Evolutionary conservation across 2,329 filamentous ascomycete genomes (phyloP).

Genomic region (Ophiostoma ips): DNA sequence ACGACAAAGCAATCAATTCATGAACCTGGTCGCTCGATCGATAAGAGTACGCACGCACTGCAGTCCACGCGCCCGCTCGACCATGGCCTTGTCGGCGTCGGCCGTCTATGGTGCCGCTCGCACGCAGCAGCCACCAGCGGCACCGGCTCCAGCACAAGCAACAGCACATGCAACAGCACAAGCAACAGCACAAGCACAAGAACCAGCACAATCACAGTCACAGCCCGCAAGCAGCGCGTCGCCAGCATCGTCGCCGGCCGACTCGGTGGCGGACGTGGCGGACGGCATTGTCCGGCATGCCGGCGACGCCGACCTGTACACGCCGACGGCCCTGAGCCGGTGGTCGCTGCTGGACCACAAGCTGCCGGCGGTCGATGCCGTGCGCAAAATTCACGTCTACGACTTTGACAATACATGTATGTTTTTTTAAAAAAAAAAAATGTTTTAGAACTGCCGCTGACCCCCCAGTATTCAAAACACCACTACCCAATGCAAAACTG

Average conservation of each 20-base stretch:
- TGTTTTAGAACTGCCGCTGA: neutral
- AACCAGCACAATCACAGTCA: neutral
- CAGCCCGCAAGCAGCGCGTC: neutral
- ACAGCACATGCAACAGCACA: too few relatives aligned
- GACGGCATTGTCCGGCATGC: neutral
- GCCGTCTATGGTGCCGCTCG: conserved; percentile 5
- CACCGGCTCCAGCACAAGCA: neutral
- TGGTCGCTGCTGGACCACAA: conserved; percentile 71
- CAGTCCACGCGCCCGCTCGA: neutral
- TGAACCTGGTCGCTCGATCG: neutral
- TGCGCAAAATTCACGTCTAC: conserved; percentile 80
- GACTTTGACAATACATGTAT: conserved; percentile 94
- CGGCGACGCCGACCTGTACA: conserved; percentile 22
- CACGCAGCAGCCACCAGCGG: conserved; percentile 1
- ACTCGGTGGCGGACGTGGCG: neutral
- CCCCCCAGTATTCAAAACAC: conserved; percentile 68
- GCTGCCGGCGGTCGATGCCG: conserved; percentile 43
- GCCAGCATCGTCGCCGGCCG: neutral
- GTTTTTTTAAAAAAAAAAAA: conserved; percentile 17
- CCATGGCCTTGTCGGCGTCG: conserved; percentile 10
- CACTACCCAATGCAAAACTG: conserved; percentile 73
- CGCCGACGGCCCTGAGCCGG: conserved; percentile 61
- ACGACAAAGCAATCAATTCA: too few relatives aligned
- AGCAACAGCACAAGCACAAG: neutral
- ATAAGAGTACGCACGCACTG: neutral